A percentile compares a stretch with the other conserved stretches of the same genome.
These are phyloP conservation scores for Colletotrichum liriopes DNA, from an alignment of 2,329 filamentous ascomycete genomes.

Conservation along the genomic window DNA sequence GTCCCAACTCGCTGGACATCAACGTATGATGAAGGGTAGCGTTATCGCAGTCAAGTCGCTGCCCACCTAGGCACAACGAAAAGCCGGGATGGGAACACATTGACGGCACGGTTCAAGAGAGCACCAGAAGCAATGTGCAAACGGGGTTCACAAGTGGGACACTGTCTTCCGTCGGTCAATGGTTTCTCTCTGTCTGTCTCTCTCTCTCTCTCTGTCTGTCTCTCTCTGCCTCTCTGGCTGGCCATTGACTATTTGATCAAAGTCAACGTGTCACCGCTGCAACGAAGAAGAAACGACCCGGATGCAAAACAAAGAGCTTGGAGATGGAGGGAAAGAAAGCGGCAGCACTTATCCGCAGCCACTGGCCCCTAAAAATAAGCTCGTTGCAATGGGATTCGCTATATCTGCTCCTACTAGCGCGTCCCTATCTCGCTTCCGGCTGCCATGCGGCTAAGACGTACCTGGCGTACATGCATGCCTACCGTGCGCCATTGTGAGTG, in stretches of 20 bases:
- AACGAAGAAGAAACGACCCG: slow-evolving; percentile 25
- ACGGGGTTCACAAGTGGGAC: too few relatives aligned
- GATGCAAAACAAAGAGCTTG: neutral
- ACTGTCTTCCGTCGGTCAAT: neutral
- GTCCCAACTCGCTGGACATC: neutral
- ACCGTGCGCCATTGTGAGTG: neutral
- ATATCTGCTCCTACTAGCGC: slow-evolving; percentile 25
- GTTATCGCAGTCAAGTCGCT: neutral
- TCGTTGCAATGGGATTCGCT: slow-evolving; percentile 16
- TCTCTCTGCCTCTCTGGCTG: neutral
- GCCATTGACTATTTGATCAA: neutral
- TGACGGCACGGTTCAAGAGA: too few relatives aligned
- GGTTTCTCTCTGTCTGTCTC: too few relatives aligned
- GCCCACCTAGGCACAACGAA: too few relatives aligned
- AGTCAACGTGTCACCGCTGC: slow-evolving; percentile 19
- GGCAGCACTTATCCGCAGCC: slow-evolving; percentile 35
- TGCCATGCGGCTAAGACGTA: slow-evolving; percentile 25
- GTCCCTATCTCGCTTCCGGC: slow-evolving; percentile 24
- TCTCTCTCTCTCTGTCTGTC: too few relatives aligned
- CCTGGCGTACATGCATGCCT: neutral
- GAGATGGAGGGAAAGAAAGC: slow-evolving; percentile 23
- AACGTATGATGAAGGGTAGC: neutral
- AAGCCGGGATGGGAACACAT: neutral
- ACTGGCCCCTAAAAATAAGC: slow-evolving; percentile 37
- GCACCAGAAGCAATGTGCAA: neutral